These are phyloP conservation scores for Erodium moschatum DNA, from an alignment of 441 rosid species.

Conservation along the genomic window DNA sequence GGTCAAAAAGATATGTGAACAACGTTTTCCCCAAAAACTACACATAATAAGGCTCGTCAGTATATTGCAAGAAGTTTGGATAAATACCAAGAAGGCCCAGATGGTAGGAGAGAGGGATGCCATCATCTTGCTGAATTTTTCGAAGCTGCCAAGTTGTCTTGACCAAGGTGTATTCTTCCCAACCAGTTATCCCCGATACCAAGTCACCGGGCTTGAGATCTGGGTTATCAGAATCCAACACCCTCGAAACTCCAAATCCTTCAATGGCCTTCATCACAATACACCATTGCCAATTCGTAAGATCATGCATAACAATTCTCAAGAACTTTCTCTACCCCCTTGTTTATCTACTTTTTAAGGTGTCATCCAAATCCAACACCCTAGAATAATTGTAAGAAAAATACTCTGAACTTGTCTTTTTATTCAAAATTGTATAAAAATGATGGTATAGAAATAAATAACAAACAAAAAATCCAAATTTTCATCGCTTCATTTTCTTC, in stretches of 20 bases:
- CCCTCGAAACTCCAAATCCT: constrained; percentile 64
- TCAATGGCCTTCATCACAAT: constrained; percentile 43
- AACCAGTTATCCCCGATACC: constrained; percentile 46
- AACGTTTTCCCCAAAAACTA: too few species aligned
- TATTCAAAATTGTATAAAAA: too few species aligned
- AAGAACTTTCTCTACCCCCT: too few species aligned
- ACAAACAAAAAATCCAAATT: too few species aligned
- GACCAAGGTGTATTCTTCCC: constrained; percentile 80
- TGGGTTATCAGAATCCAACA: constrained; percentile 53
- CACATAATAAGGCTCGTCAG: too few species aligned
- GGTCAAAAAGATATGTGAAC: too few species aligned
- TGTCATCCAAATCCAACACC: too few species aligned
- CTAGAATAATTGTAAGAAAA: too few species aligned
- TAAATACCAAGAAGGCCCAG: constrained; percentile 65
- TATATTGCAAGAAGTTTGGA: neutral
- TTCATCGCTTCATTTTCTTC: too few species aligned
- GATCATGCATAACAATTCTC: neutral
- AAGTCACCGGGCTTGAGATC: constrained; percentile 50
- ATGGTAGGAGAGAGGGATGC: constrained; percentile 65
- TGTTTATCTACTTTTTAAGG: too few species aligned
- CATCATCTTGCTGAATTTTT: constrained; percentile 36
- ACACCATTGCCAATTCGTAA: neutral
- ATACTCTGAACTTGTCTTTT: too few species aligned
- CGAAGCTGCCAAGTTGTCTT: constrained; percentile 34
- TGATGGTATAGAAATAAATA: too few species aligned